Base-by-base conservation (phyloP, 331 rosid genomes). In the Pyracantha coccinea region DNA sequence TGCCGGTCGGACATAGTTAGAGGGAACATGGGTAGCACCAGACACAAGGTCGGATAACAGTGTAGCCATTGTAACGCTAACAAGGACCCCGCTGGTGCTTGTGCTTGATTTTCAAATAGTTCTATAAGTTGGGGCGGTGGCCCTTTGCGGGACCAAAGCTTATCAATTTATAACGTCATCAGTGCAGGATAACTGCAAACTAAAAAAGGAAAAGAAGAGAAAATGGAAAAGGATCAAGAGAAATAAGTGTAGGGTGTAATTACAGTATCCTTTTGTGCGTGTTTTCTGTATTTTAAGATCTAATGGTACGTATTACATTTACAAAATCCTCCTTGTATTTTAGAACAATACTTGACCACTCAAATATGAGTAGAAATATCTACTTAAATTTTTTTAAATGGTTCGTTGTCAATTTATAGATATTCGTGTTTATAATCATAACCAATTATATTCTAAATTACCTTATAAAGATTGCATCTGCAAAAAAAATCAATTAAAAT, bases 1-100 rank as follows among this genome's bases (percentile, higher is more conserved):
- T 15, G 33, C 78, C 9, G 78, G 74, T 20, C 68, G 61, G 74
- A 78, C 15, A 58, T 64, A 72, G 50, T 73, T 74, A 8, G 60
- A 71, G 7, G 77, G 77, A 63, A 78, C 71, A 35, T 27, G 67
- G 11, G 32, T 71, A 6, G 29, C 45, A 31, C 72, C 77, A 32
- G 24, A 52, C 0, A 14, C 59, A 23, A 71, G 58, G 45, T 78
- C 77, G n/a, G 77, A 29, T 23, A 52, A n/a, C 7, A 77, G 50
- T 59, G 38, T 52, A 8, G 21, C 9, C 57, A 52, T 59, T 19
- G 14, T 16, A 28, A 62, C 44, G 4, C 3, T 7, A 15, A 20
- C 9, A 60, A 11, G 27, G 1, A 58, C 13, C 7, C 29, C 21
- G 62, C 62, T 10, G 14, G 15, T 21, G 62, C 62, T 57, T 10